Evolutionary conservation across 148 eudicot species (phyloP).

Genomic region (Euryodendron excelsum): DNA sequence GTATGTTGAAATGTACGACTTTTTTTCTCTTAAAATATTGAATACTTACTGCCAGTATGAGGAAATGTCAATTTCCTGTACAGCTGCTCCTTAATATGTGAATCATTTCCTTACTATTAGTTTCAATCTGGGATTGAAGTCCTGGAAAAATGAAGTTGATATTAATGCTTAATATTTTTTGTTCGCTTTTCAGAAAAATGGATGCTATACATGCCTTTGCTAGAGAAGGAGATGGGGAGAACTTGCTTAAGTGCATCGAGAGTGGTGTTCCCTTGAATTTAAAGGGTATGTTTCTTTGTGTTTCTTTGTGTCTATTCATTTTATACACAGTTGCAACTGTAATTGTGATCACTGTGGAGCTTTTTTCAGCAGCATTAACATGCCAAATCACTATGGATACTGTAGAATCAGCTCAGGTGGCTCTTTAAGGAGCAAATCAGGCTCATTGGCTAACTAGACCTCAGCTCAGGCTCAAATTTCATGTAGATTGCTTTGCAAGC

Average conservation of each 20-base stretch:
- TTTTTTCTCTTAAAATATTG: neutral
- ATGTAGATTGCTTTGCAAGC: neutral
- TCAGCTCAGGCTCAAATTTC: neutral
- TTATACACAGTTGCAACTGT: neutral
- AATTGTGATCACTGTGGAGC: neutral
- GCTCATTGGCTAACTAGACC: neutral
- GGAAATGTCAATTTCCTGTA: neutral
- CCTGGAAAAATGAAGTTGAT: neutral
- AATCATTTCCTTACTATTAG: neutral
- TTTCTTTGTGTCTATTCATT: neutral
- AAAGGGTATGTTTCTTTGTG: constrained; percentile 47
- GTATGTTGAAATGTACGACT: too few relatives aligned
- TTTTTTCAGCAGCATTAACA: neutral
- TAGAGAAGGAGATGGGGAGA: constrained; percentile 82
- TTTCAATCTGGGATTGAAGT: neutral
- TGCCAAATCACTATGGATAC: too few relatives aligned
- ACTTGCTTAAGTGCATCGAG: constrained; percentile 71
- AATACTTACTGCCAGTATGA: neutral
- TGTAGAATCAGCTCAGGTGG: neutral
- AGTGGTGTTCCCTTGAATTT: constrained; percentile 65
- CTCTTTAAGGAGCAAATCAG: neutral
- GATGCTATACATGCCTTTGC: constrained; percentile 92
- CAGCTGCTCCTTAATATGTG: neutral
- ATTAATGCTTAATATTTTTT: constrained; percentile 1
- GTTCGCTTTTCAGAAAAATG: constrained; percentile 55